Conservation (phyloP, 495 filamentous ascomycete genomes). For the Lasiosphaeriaceae sp. region DNA sequence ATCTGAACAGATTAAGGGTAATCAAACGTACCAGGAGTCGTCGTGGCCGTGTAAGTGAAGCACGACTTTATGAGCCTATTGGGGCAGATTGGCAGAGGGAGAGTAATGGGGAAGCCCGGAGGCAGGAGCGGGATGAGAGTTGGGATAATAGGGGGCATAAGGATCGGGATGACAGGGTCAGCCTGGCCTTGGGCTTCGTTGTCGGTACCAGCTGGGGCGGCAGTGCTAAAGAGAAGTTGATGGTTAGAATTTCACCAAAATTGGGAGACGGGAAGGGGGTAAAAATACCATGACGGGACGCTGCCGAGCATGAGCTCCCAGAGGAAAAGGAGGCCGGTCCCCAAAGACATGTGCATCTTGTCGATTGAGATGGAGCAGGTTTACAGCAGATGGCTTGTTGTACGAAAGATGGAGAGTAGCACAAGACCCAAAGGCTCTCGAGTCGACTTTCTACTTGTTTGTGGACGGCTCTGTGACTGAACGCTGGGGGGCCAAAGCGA, state of each 20-base stretch:
- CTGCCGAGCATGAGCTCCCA: background rate
- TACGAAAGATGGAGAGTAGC: too few species aligned
- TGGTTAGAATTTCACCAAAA: too few species aligned
- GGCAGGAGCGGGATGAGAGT: background rate
- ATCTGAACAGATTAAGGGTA: background rate
- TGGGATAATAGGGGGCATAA: background rate
- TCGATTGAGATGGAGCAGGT: too few species aligned
- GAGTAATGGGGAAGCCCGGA: background rate
- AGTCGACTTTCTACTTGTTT: too few species aligned
- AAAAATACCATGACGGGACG: background rate
- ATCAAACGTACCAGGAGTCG: conserved; percentile 1
- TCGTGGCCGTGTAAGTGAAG: conserved; percentile 18
- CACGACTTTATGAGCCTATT: conserved; percentile 2
- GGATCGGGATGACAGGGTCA: background rate
- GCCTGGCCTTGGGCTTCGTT: background rate
- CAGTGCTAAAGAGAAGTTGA: too few species aligned
- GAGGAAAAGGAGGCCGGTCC: background rate
- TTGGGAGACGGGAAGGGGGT: too few species aligned
- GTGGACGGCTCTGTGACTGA: too few species aligned
- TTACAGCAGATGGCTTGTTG: too few species aligned
- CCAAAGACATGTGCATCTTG: too few species aligned
- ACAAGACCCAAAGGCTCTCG: too few species aligned
- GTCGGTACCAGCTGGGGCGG: background rate
- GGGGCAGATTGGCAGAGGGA: background rate
- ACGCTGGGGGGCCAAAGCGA: too few species aligned